phyloP scores from a whole-genome alignment of 371 early-diverging fungal genomes.

The Mortierella sp. region DNA sequence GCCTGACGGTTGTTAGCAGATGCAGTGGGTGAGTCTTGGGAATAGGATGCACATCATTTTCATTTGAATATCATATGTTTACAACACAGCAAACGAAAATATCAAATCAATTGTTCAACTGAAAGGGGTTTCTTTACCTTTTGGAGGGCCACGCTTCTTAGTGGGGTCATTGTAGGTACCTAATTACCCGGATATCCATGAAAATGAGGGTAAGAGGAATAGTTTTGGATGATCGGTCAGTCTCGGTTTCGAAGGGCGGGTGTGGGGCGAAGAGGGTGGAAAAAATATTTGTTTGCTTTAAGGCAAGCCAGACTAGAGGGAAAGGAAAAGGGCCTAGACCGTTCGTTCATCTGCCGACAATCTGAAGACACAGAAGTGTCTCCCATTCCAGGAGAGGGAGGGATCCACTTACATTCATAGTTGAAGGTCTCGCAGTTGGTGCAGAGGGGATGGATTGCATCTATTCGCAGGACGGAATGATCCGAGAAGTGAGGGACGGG shows the following conservation, averaged over 20 bases:
- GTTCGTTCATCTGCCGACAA: background rate
- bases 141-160: conserved; percentile 72
- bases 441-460: conserved; percentile 53
- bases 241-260: background rate
- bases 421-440: conserved; percentile 56
- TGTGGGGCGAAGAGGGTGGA: background rate
- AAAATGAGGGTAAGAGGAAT: background rate
- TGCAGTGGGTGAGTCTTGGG: conserved; percentile 35
- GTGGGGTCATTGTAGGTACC: conserved; percentile 57
- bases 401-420: conserved; percentile 47
- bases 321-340: conserved; percentile 5
- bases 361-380: background rate
- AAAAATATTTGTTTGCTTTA: conserved; percentile 4
- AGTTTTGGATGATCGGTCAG: conserved; percentile 5
- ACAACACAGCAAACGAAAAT: too few relatives aligned
- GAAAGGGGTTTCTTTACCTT: conserved; percentile 35
- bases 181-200: conserved; percentile 8
- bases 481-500: background rate
- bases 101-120: too few relatives aligned
- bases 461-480: conserved; percentile 13
- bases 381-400: background rate
- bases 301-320: background rate
- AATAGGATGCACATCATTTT: background rate
- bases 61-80: too few relatives aligned
- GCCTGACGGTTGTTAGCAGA: conserved; percentile 41